Percentiles rank a stretch among this genome's conserved stretches.
These are phyloP conservation scores for Magnolia changhungtana DNA, from an alignment of 164 flowering plant genomes.

Conservation along the genomic window DNA sequence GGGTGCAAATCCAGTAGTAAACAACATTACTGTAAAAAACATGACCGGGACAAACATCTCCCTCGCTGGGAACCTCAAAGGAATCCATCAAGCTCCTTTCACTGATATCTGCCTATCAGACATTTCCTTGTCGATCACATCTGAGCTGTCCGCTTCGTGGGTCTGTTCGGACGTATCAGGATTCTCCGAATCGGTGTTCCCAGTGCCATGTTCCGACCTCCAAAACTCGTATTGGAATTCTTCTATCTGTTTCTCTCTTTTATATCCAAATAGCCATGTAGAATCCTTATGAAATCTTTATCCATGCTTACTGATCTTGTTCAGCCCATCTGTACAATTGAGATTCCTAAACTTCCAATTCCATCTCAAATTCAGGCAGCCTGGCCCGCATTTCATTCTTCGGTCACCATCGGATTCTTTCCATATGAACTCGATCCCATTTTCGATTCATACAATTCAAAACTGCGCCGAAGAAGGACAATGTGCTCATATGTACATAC, in stretches of 20 bases:
- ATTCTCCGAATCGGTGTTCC: constrained; percentile 36
- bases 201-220: constrained; percentile 42
- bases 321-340: constrained; percentile 11
- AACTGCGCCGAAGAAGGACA: neutral
- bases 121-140: constrained; percentile 33
- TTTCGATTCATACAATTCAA: constrained; percentile 3
- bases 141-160: constrained; percentile 46
- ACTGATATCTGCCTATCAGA: constrained; percentile 50
- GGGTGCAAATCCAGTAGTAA: constrained; percentile 44
- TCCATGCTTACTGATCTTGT: neutral
- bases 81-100: constrained; percentile 55
- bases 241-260: constrained; percentile 29
- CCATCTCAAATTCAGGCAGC: constrained; percentile 7
- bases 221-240: constrained; percentile 21
- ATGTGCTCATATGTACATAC: constrained; percentile 26
- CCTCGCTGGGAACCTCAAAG: constrained; percentile 46
- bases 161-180: constrained; percentile 47
- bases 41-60: constrained; percentile 45
- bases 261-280: constrained; percentile 11
- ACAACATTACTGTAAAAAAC: constrained; percentile 39
- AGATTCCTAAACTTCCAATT: neutral
- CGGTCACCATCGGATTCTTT: constrained; percentile 12
- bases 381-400: constrained; percentile 6
- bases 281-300: constrained; percentile 16
- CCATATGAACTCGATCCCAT: constrained; percentile 13